A percentile compares a stretch with the other conserved stretches of the same genome.
These are phyloP conservation scores for Komagataella ulmi DNA, from an alignment of 805 yeast species.

Conservation along the genomic window DNA sequence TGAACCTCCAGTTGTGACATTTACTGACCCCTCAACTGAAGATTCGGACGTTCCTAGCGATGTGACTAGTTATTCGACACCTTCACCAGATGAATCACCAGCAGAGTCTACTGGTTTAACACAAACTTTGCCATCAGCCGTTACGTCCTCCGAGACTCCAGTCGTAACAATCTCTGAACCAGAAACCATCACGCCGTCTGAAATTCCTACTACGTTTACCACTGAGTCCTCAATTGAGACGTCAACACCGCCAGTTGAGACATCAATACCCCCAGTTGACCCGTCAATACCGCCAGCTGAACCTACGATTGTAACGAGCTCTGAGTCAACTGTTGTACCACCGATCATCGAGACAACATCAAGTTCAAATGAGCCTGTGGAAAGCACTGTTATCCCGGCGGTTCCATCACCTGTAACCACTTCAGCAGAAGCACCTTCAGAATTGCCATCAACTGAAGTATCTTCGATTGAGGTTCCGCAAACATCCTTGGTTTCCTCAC, in stretches of 20 bases:
- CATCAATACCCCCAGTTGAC: background rate
- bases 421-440: background rate
- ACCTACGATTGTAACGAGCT: background rate
- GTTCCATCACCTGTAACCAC: background rate
- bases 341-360: background rate
- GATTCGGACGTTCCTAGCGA: too few species aligned
- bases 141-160: background rate
- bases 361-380: constrained; percentile 1
- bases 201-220: background rate
- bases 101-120: background rate
- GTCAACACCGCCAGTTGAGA: background rate
- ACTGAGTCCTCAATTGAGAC: background rate
- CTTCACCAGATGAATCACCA: background rate
- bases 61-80: too few species aligned
- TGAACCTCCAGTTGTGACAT: too few species aligned
- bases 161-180: background rate
- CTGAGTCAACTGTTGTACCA: background rate
- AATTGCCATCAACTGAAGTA: background rate
- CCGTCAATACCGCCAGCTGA: background rate
- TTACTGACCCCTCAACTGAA: too few species aligned
- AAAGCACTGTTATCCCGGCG: constrained; percentile 1
- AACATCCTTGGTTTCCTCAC: background rate
- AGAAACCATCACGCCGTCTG: constrained; percentile 2
- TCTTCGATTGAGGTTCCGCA: background rate
- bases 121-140: background rate